phyloP scores from a whole-genome alignment of 2,329 filamentous ascomycete genomes.

The Dactylonectria estremocensis region DNA sequence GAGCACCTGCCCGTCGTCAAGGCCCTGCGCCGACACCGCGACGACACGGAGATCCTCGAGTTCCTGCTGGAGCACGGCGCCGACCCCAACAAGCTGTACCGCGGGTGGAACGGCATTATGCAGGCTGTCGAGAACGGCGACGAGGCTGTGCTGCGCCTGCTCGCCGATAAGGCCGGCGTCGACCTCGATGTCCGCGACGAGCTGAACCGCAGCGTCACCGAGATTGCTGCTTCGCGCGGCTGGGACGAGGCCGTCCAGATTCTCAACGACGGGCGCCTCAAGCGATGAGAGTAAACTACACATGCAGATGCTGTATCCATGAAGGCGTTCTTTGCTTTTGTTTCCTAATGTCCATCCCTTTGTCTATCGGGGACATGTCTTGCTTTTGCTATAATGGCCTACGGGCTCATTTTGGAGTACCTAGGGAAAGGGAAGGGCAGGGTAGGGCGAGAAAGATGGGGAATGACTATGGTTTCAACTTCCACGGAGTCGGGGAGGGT shows the following conservation, averaged over 20 bases:
- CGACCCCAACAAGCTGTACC: constrained; percentile 78
- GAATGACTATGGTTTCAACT: constrained; percentile 29
- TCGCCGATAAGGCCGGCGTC: constrained; percentile 65
- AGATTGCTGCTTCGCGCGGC: constrained; percentile 71
- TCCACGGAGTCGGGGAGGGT: constrained; percentile 32
- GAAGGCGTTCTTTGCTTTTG: constrained; percentile 8
- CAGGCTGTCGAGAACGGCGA: constrained; percentile 78
- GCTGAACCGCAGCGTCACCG: constrained; percentile 66
- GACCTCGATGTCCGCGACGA: constrained; percentile 70
- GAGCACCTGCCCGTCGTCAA: constrained; percentile 82
- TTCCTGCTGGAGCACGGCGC: constrained; percentile 75
- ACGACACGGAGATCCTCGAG: constrained; percentile 73
- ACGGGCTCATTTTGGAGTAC: constrained; percentile 40
- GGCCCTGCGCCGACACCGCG: constrained; percentile 72
- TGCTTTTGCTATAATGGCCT: constrained; percentile 29
- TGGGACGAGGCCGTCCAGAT: constrained; percentile 71
- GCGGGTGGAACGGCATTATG: constrained; percentile 76
- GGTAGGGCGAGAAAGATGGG: background rate
- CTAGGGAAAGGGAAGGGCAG: background rate
- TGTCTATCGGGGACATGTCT: constrained; percentile 15
- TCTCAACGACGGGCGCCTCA: constrained; percentile 49
- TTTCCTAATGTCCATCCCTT: constrained; percentile 39
- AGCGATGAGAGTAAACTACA: constrained; percentile 28
- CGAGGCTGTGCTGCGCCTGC: constrained; percentile 64
- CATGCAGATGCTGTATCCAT: background rate